Base-by-base conservation (phyloP, 208 protist species). In the Willaertia magna region DNA sequence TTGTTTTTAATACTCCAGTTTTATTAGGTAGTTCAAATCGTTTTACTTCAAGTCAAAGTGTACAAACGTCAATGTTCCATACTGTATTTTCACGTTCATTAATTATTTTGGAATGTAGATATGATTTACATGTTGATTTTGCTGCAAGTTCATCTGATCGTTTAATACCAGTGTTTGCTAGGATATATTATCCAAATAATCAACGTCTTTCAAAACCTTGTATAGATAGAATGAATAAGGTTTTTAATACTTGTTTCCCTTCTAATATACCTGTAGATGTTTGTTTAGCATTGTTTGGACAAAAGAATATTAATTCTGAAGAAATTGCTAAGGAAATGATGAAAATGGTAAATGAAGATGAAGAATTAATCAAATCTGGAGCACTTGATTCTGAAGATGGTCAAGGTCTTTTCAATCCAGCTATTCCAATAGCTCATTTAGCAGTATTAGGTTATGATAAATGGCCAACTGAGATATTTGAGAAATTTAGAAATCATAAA, bases 1-100 rank as follows among this genome's bases (percentile, higher is more conserved):
- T 96, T 88, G 89, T 97, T 26, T 97, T 96, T 90, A 93, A 93
- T 14, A 96, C 94, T 93, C 95, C 95, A 14, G 84, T 96, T 39
- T 81, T 97, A 59, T 87, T 96, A 79, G 94, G 93, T 79, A 93
- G 95, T 76, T 93, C 93, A 22, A 96, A 96, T 87, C 88, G 93
- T 75, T 87, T 93, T 85, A 87, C 95, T 55, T 90, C 95, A 61
- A 93, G 93, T 74, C 94, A 92, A 0, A 90, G 91, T 42, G 89
- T 95, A 44, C 91, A 91, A 74, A 93, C 93, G 90, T 89, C 91
- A 0, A 93, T 93, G 34, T 97, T 96, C 87, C 92, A 93, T 49
- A 95, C 94, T 16, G 87, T 97, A 20, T 95, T 92, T 88, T 95
- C 92, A 14, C 95, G 96, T 87, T 95, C 94, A 6, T 87, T 95